These are phyloP conservation scores for Pulicaria dysenterica DNA, from an alignment of 129 eudicot genomes.

Conservation along the genomic window DNA sequence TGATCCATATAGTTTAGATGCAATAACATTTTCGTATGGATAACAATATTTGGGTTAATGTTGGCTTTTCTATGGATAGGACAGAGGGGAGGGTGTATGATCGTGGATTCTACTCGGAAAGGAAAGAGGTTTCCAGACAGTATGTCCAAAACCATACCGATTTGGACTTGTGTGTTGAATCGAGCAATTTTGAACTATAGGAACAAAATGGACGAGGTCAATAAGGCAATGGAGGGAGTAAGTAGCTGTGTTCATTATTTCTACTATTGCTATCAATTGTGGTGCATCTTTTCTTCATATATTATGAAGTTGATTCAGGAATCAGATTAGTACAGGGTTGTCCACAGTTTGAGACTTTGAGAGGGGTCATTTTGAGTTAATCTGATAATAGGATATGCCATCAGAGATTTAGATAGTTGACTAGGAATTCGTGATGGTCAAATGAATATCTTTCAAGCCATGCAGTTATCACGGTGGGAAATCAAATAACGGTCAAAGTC, in stretches of 20 bases:
- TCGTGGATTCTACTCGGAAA: constrained; percentile 94
- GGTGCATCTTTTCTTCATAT: not conserved
- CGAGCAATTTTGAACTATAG: constrained; percentile 66
- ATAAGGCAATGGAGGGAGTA: constrained; percentile 37
- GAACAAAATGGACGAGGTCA: constrained; percentile 30
- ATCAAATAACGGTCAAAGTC: too few species aligned
- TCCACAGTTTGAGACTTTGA: not conserved
- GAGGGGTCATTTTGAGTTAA: not conserved
- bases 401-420: too few species aligned
- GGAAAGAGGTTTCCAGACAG: constrained; percentile 99
- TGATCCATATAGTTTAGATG: not conserved
- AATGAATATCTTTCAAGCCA: too few species aligned
- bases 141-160: constrained; percentile 96
- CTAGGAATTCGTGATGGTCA: too few species aligned
- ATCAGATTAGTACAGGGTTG: not conserved
- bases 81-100: constrained; percentile 93
- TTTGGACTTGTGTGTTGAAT: constrained; percentile 94
- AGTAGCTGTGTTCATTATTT: constrained; percentile 21
- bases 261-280: not conserved
- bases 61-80: constrained; percentile 55
- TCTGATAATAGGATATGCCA: too few species aligned
- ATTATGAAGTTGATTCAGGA: constrained; percentile 12
- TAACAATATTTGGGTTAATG: constrained; percentile 21
- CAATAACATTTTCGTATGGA: not conserved
- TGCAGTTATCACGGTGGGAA: too few species aligned